Conservation (phyloP, 345 rosid species). For the Atalantia buxifolia region DNA sequence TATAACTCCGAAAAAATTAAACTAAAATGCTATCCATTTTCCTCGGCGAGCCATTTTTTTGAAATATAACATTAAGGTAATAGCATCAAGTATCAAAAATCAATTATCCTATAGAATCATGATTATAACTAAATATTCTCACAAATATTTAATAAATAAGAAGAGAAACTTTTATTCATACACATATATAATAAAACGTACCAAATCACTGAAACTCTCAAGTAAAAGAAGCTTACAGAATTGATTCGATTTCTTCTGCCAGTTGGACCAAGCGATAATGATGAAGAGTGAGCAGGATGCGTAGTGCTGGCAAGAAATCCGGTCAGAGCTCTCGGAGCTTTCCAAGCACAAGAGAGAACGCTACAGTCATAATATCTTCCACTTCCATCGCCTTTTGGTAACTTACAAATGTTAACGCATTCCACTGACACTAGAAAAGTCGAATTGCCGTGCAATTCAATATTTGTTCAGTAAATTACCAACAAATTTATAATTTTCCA, state of each 20-base stretch:
- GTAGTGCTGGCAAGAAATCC: conserved; percentile 88
- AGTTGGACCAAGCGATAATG: conserved; percentile 28
- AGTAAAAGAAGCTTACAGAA: conserved; percentile 43
- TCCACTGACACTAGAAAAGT: conserved; percentile 70
- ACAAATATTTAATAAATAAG: background rate
- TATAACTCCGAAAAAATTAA: background rate
- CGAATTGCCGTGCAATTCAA: conserved; percentile 12
- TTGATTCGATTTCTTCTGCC: conserved; percentile 44
- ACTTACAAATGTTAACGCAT: conserved; percentile 75
- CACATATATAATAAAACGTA: background rate
- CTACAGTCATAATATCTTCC: conserved; percentile 64
- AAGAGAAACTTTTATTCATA: background rate
- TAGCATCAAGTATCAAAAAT: background rate
- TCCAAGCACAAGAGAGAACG: conserved; percentile 83
- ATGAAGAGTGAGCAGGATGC: conserved; percentile 48
- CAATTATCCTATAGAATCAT: background rate
- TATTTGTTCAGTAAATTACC: background rate
- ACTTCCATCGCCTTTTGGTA: conserved; percentile 66
- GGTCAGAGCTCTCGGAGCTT: conserved; percentile 82
- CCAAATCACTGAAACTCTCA: background rate
- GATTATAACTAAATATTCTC: background rate
- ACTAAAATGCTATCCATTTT: background rate
- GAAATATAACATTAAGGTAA: background rate
- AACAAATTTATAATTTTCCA: background rate
- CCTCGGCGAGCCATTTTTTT: background rate